Evolutionary conservation across 164 flowering plant species (phyloP).

Genomic region (Liriodendron chinense): DNA sequence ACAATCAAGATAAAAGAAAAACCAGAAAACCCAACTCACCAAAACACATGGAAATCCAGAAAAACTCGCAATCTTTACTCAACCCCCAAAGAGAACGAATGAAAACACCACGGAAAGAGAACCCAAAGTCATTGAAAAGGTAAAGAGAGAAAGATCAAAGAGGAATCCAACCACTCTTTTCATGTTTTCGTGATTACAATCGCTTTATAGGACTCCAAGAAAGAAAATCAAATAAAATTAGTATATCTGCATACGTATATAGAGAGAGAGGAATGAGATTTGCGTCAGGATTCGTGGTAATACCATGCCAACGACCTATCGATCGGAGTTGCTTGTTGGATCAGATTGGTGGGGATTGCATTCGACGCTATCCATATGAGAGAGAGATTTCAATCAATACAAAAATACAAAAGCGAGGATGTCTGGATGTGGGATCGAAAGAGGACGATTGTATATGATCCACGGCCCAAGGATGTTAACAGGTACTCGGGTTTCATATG

Average conservation of each 20-base stretch:
- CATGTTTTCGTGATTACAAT: background rate
- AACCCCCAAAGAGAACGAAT: background rate
- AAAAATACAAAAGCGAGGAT: background rate
- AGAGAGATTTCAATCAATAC: background rate
- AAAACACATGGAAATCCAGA: too few relatives aligned
- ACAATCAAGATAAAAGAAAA: background rate
- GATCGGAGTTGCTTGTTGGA: background rate
- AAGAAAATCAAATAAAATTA: background rate
- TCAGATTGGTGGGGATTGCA: conserved; percentile 1
- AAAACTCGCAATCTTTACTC: background rate
- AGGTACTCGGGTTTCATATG: too few relatives aligned
- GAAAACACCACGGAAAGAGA: background rate
- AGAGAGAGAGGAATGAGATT: background rate
- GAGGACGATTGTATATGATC: background rate
- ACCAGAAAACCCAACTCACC: background rate
- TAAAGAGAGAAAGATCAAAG: background rate
- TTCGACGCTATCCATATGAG: background rate
- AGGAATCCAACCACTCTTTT: background rate
- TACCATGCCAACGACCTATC: background rate
- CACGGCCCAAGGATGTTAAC: too few relatives aligned
- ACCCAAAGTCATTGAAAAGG: background rate
- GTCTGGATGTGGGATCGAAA: background rate
- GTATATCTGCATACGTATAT: background rate
- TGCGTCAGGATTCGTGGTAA: background rate
- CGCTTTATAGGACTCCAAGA: background rate